Base-by-base conservation (phyloP, 2,329 filamentous ascomycete species). In the Cladophialophora carrionii region DNA sequence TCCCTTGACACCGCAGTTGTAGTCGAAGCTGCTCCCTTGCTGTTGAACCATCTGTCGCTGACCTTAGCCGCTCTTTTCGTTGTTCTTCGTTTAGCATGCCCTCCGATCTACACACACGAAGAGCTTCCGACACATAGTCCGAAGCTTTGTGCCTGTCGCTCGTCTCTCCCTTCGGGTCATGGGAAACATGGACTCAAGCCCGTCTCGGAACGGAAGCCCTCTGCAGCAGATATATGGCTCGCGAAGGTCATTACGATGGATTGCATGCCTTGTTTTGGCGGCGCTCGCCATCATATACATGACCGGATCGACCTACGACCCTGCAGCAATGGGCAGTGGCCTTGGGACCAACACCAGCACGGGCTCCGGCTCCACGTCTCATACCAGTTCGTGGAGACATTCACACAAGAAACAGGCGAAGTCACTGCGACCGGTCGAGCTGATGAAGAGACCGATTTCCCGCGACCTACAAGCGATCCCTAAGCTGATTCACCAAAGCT, bases 401-500 rank as follows among this genome's bases (percentile, higher is more conserved):
- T 17, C 61, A 8, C 43, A 60, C 7, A 53, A 57, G 14, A 41
- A 34, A 20, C 63, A 62, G 46, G 67, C 64, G 2, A 67, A 63
- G 55, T 53, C 53, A 34, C 55, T 69, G 12, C 49, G 41, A 34
- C 67, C 67, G 3, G 41, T 34, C 17, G 51, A 69, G n/a, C 49
- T 69, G 31, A 62, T 69, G 64, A 57, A 65, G 56, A 20, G 67
- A 55, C 64, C 67, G 4, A 67, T 67, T 12, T 67, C 67, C 37
- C 63, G 65, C 61, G 64, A 67, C 53, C 59, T 69, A 7, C 67
- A 69, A 56, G 64, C 64, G 26, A 67, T 71, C 24, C 71, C 70
- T 3, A 71, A 71, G 37, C 46, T 71, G 4, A 61, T 72, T n/a
- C 71, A 72, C 60, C 71, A 72, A 54, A 72, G 70, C 63, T 72